Percentiles rank a stretch among this genome's conserved stretches.
Evolutionary conservation across 495 filamentous ascomycete species (phyloP).

Genomic region (Aspergillus affinis): DNA sequence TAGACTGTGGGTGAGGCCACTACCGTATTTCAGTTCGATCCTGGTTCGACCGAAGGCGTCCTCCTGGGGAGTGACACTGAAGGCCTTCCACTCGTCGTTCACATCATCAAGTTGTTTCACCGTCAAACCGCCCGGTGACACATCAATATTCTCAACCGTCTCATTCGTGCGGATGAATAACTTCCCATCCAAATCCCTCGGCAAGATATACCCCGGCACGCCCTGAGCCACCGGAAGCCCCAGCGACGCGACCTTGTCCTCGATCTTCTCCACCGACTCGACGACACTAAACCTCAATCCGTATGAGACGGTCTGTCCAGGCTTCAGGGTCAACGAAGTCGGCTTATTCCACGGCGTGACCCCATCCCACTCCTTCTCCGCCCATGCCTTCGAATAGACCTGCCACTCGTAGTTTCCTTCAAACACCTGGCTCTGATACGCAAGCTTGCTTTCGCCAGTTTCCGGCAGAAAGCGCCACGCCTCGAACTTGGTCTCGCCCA

Average conservation of each 20-base stretch:
- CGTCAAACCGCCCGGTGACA: background rate
- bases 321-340: constrained; percentile 36
- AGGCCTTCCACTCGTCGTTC: constrained; percentile 21
- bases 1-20: constrained; percentile 43
- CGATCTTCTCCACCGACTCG: constrained; percentile 37
- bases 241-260: constrained; percentile 34
- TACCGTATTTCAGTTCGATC: constrained; percentile 39
- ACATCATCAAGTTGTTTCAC: constrained; percentile 8
- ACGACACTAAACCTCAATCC: constrained; percentile 48
- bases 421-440: constrained; percentile 50
- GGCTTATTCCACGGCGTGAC: constrained; percentile 48
- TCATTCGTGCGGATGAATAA: constrained; percentile 36
- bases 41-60: constrained; percentile 34
- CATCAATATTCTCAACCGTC: background rate
- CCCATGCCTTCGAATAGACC: constrained; percentile 45
- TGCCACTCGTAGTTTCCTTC: constrained; percentile 57
- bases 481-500: constrained; percentile 41
- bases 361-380: constrained; percentile 47
- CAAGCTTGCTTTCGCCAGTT: constrained; percentile 17
- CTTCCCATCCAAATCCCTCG: constrained; percentile 35
- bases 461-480: constrained; percentile 48
- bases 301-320: constrained; percentile 40
- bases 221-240: constrained; percentile 44
- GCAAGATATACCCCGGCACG: constrained; percentile 46
- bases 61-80: constrained; percentile 2